These are phyloP conservation scores for Bertia moriformis DNA, from an alignment of 2,329 filamentous ascomycete genomes.

Conservation along the genomic window DNA sequence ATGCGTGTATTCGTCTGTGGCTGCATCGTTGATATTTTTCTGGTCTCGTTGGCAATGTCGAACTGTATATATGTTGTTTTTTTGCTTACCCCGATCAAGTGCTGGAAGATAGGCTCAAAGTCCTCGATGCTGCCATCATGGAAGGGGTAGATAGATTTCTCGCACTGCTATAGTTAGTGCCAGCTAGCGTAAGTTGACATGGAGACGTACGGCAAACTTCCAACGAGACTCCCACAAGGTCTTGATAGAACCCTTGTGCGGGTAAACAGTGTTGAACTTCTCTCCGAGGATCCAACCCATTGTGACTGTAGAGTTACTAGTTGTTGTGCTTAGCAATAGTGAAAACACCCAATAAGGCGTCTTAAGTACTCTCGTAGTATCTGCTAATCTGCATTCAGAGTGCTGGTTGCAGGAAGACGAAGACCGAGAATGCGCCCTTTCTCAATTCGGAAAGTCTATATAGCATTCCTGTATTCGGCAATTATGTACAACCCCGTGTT, in stretches of 20 bases:
- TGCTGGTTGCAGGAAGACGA: no score
- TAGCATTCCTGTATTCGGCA: no score
- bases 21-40: slow-evolving; percentile 1
- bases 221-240: neutral
- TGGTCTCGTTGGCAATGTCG: neutral
- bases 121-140: slow-evolving; percentile 15
- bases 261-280: neutral
- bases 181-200: neutral
- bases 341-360: no score
- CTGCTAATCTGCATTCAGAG: no score
- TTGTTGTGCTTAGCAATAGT: no score
- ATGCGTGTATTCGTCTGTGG: slow-evolving; percentile 15
- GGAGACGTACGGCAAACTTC: neutral
- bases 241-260: neutral
- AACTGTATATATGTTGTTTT: slow-evolving; percentile 13
- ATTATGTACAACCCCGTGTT: no score
- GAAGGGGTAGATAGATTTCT: slow-evolving; percentile 14
- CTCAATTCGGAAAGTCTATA: no score
- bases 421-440: no score
- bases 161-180: neutral
- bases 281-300: slow-evolving; percentile 1
- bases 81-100: slow-evolving; percentile 9
- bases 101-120: slow-evolving; percentile 15
- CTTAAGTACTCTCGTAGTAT: no score
- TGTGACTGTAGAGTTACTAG: neutral